Conservation (phyloP, 345 rosid species). For the Sapria himalayana region DNA sequence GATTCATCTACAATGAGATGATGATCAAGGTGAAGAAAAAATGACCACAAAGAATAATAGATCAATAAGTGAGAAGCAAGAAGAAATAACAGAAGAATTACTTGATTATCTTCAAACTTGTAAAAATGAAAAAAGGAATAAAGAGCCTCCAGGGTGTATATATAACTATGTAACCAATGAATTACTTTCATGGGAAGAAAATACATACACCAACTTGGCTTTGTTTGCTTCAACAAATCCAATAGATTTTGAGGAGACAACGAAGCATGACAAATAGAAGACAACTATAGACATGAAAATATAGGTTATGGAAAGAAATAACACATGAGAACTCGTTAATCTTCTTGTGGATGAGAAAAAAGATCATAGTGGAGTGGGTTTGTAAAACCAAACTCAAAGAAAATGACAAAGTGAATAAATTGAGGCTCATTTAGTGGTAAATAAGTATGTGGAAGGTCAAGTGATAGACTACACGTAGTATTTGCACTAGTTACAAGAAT, state of each 20-base stretch:
- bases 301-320: not conserved
- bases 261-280: conserved; percentile 3
- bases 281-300: conserved; percentile 1
- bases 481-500: too few species aligned
- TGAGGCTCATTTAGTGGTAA: too few species aligned
- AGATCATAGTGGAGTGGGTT: too few species aligned
- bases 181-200: conserved; percentile 2
- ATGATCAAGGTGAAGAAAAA: not conserved
- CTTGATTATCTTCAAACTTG: not conserved
- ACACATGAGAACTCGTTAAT: conserved; percentile 3
- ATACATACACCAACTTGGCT: not conserved
- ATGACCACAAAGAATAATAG: not conserved
- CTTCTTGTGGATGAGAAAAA: not conserved
- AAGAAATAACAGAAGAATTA: not conserved
- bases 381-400: too few species aligned
- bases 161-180: not conserved
- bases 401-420: too few species aligned
- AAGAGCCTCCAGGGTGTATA: conserved; percentile 2
- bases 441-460: too few species aligned
- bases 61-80: not conserved
- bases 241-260: not conserved
- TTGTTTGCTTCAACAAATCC: conserved; percentile 4
- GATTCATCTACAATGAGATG: not conserved
- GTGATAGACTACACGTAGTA: too few species aligned
- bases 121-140: not conserved